Evolutionary conservation across 495 filamentous ascomycete species (phyloP).

Genomic region (Hyaloscypha bicolor): DNA sequence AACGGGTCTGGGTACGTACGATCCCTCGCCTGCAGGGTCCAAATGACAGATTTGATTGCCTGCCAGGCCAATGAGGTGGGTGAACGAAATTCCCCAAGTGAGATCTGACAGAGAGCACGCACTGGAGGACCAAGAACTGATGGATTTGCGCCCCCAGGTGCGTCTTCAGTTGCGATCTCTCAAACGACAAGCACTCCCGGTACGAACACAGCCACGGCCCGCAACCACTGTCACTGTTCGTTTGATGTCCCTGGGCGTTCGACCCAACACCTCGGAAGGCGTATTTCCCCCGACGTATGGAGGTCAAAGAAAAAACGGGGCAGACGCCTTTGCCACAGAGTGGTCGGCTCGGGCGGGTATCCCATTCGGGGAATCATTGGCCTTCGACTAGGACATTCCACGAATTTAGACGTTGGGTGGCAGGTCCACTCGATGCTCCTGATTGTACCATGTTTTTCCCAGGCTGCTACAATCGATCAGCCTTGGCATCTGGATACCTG

Average conservation of each 20-base stretch:
- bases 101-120: slow-evolving; percentile 13
- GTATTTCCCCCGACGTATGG: not conserved
- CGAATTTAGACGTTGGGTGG: not conserved
- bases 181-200: not conserved
- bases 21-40: slow-evolving; percentile 17
- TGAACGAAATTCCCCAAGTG: not conserved
- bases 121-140: slow-evolving; percentile 9
- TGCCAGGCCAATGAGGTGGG: slow-evolving; percentile 9
- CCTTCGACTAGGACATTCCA: not conserved
- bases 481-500: not conserved
- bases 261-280: not conserved
- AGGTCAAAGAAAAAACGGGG: not conserved
- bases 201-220: not conserved
- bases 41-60: slow-evolving; percentile 20
- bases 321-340: not conserved
- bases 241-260: slow-evolving; percentile 7
- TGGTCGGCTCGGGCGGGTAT: not conserved
- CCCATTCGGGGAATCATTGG: not conserved
- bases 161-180: slow-evolving; percentile 3
- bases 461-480: not conserved
- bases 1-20: slow-evolving; percentile 20
- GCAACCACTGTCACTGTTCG: not conserved
- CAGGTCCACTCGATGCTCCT: not conserved
- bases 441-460: not conserved
- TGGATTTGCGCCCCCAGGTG: slow-evolving; percentile 14